Conservation (phyloP, 306 rosid species). For the Prunus davidiana region DNA sequence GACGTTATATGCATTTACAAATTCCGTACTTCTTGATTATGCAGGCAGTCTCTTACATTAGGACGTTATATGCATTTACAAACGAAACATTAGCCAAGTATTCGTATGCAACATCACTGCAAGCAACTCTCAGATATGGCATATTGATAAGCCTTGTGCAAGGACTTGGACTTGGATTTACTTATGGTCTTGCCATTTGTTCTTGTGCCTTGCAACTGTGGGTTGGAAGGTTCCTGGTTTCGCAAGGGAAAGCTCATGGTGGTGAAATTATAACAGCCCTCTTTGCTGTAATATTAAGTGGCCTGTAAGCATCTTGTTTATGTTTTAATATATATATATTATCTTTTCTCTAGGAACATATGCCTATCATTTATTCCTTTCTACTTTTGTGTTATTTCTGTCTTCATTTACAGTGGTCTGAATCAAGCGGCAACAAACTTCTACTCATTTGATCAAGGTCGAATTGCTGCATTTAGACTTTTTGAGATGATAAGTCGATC, state of each 20-base stretch:
- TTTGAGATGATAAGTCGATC: slow-evolving; percentile 99
- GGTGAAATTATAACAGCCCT: slow-evolving; percentile 95
- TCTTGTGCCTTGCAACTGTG: slow-evolving; percentile 99
- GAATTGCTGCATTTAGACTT: slow-evolving; percentile 97
- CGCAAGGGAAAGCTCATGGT: slow-evolving; percentile 62
- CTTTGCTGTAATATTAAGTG: slow-evolving; percentile 95
- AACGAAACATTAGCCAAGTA: slow-evolving; percentile 97
- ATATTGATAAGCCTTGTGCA: slow-evolving; percentile 97
- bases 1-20: slow-evolving; percentile 91
- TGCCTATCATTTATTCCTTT: slow-evolving; percentile 17
- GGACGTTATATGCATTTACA: slow-evolving; percentile 91
- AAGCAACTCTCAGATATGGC: slow-evolving; percentile 98
- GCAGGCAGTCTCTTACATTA: slow-evolving; percentile 95
- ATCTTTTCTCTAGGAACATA: slow-evolving; percentile 5
- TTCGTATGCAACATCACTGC: slow-evolving; percentile 96
- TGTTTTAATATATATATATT: neutral
- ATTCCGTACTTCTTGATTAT: slow-evolving; percentile 34
- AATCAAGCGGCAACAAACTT: slow-evolving; percentile 99
- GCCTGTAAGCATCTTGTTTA: slow-evolving; percentile 70
- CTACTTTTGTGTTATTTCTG: slow-evolving; percentile 22
- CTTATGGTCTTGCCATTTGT: slow-evolving; percentile 99
- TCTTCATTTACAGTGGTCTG: slow-evolving; percentile 59
- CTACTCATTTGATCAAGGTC: slow-evolving; percentile 98
- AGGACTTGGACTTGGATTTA: slow-evolving; percentile 99
- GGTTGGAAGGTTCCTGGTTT: slow-evolving; percentile 93